These are phyloP conservation scores for Rubroboletus satanas DNA, from an alignment of 768 basidiomycete species.

Conservation along the genomic window DNA sequence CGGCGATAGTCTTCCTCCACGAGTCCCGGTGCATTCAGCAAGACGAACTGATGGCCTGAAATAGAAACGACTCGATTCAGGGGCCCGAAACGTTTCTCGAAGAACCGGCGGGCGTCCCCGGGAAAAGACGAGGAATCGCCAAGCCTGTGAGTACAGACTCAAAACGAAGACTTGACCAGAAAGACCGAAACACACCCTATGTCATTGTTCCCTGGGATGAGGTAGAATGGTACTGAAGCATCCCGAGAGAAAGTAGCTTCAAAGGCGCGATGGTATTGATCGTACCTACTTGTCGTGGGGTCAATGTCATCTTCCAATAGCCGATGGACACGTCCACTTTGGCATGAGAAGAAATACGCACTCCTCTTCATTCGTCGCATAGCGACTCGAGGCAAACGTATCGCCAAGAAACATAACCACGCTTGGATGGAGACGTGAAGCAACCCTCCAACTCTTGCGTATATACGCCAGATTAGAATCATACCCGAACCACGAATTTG, in stretches of 20 bases:
- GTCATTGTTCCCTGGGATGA: constrained; percentile 81
- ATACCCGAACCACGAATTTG: constrained; percentile 41
- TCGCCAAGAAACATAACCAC: constrained; percentile 76
- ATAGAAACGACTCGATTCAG: constrained; percentile 60
- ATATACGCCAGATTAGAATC: constrained; percentile 54
- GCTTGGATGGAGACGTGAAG: constrained; percentile 53
- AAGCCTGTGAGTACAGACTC: constrained; percentile 38
- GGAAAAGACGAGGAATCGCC: constrained; percentile 51
- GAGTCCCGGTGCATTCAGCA: constrained; percentile 72
- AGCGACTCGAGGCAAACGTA: constrained; percentile 64
- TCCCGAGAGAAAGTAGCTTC: constrained; percentile 52
- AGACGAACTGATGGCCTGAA: constrained; percentile 68
- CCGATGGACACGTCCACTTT: not conserved
- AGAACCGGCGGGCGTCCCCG: constrained; percentile 54
- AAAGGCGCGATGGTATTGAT: constrained; percentile 56
- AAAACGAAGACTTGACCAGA: not conserved
- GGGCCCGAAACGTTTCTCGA: constrained; percentile 60
- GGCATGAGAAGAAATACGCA: constrained; percentile 43
- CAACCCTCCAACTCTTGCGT: constrained; percentile 67
- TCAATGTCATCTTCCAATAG: not conserved
- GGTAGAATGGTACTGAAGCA: constrained; percentile 42
- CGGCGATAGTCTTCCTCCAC: constrained; percentile 80
- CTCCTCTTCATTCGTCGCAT: constrained; percentile 47
- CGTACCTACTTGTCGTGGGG: constrained; percentile 46
- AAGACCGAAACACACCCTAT: constrained; percentile 47